phyloP scores from a whole-genome alignment of 2,329 filamentous ascomycete genomes.

The Chaetomiaceae sp. region DNA sequence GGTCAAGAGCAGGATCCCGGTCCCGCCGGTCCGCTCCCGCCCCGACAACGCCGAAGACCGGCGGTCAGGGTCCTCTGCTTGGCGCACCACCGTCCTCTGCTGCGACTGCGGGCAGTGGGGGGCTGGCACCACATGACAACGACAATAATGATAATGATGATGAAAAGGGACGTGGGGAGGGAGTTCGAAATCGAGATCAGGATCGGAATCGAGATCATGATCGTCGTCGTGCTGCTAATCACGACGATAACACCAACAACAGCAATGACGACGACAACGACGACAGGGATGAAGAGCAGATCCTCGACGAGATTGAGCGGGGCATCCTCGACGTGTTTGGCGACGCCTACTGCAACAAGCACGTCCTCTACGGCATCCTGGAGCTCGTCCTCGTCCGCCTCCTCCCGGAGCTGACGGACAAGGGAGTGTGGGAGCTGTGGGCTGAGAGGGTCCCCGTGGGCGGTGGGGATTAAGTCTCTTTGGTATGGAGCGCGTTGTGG shows the following conservation, averaged over 20 bases:
- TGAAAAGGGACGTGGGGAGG: background rate
- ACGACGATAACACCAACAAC: background rate
- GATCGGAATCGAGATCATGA: background rate
- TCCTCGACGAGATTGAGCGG: conserved; percentile 56
- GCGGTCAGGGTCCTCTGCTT: conserved; percentile 15
- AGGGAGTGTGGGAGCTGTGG: conserved; percentile 66
- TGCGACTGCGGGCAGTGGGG: too few relatives aligned
- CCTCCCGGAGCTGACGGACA: conserved; percentile 76
- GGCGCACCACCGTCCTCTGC: background rate
- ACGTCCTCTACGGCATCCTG: conserved; percentile 75
- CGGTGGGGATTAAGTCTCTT: too few relatives aligned
- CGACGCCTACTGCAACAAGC: conserved; percentile 88
- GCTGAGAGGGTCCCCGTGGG: conserved; percentile 56
- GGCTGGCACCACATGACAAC: too few relatives aligned
- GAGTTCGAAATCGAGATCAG: background rate
- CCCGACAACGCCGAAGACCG: conserved; percentile 13
- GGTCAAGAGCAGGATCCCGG: conserved; percentile 4
- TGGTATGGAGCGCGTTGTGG: too few relatives aligned
- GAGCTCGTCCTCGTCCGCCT: conserved; percentile 78
- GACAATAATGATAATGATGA: too few relatives aligned
- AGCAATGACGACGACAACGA: conserved; percentile 30
- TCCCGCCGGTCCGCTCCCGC: conserved; percentile 15
- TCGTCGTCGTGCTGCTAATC: background rate
- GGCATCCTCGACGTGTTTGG: conserved; percentile 67
- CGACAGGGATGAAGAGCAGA: conserved; percentile 44